A percentile compares a stretch with the other conserved stretches of the same genome.
phyloP scores from a whole-genome alignment of 441 rosid genomes.

The Metrosideros polymorpha region DNA sequence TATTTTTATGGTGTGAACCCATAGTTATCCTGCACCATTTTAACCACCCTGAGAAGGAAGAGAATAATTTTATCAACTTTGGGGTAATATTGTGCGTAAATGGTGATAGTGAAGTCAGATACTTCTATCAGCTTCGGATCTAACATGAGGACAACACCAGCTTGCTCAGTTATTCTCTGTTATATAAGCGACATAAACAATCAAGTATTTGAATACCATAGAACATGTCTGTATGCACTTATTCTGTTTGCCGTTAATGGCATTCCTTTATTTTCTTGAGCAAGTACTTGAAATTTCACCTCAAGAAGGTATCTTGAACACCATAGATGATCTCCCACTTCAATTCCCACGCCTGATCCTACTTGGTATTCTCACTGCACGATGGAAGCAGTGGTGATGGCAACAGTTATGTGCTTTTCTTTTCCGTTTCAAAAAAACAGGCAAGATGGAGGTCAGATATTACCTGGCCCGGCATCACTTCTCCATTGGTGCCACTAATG shows the following conservation, averaged over 20 bases:
- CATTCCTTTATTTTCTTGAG: not conserved
- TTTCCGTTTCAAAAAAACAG: not conserved
- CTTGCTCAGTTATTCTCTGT: constrained; percentile 94
- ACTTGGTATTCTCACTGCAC: constrained; percentile 92
- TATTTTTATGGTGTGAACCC: constrained; percentile 21
- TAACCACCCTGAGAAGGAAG: constrained; percentile 49
- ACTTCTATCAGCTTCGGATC: constrained; percentile 87
- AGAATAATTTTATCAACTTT: not conserved
- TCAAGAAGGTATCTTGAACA: constrained; percentile 86
- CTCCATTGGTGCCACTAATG: no score
- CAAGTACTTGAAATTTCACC: constrained; percentile 21
- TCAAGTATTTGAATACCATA: not conserved
- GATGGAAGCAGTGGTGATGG: not conserved
- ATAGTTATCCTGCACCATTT: constrained; percentile 92
- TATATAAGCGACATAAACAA: not conserved
- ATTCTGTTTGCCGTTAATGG: not conserved
- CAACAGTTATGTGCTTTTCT: not conserved
- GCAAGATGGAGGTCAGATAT: not conserved
- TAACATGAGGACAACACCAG: constrained; percentile 75
- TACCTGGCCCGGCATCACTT: no score
- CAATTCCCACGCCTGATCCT: constrained; percentile 91
- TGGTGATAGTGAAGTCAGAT: not conserved
- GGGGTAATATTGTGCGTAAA: not conserved
- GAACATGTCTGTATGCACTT: not conserved
- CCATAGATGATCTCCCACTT: constrained; percentile 84